Evolutionary conservation across 768 basidiomycete genomes (phyloP), one percentile per base, ranked within the genome.

Genomic region (Butyriboletus loyo): DNA sequence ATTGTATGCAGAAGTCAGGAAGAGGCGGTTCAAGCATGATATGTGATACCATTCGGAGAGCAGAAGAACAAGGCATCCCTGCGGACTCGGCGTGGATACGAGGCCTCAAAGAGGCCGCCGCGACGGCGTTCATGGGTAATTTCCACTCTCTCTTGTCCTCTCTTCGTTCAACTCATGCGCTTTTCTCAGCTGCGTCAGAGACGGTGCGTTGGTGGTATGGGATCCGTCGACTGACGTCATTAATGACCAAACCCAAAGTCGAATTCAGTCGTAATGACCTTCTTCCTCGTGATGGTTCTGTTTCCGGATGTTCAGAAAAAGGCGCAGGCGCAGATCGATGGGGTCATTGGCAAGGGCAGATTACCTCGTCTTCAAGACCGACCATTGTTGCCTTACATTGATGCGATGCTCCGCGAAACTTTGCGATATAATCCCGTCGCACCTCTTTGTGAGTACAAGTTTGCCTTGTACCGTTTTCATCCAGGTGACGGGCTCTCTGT

Each of bases 201-300:
- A 61, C 50, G 46, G 59, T 61, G 14, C 14, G 49, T 60, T n/a
- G 42, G 11, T n/a, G 17, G 31, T 14, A 41, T 3, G 45, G 39
- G 19, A 15, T 45, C 24, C 42, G 10, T 24, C 11, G 42, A 45
- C 30, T 21, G 17, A 21, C 7, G 5, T 21, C 8, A 14, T 34
- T 48, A 45, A 59, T 15, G 22, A 28, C 13, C 25, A 13, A 21
- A 6, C 32, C 21, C 6, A 31, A 46, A 56, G 58, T 60, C 51
- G 17, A 50, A 60, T 41, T 73, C 51, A 4, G 69, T 66, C 19
- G 41, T 52, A 22, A 35, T 58, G 48, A 45, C 32, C 15, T 47
- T 60, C 22, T 37, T 52, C n/a, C 49, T 54, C 28, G 28, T 49
- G 49, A 54, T 61, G 55, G 34, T 47, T 22, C 15, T 52, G 32